Conservation (phyloP, 495 filamentous ascomycete species). For the Hyaloscypha bicolor region DNA sequence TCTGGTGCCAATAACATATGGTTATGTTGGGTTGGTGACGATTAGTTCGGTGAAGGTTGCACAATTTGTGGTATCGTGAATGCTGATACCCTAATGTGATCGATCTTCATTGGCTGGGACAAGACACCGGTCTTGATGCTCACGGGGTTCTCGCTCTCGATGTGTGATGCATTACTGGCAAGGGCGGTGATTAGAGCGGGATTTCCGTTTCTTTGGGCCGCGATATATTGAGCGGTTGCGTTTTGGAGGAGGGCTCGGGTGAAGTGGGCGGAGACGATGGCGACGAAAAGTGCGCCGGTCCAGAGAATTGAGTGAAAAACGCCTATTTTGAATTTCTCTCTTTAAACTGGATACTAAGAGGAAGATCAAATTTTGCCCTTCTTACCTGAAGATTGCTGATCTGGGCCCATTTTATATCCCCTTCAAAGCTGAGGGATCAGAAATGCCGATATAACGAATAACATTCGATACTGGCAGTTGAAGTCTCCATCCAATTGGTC, state of each 20-base stretch:
- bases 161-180: conserved; percentile 38
- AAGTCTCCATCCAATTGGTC: background rate
- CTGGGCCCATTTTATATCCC: background rate
- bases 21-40: conserved; percentile 25
- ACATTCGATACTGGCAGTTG: background rate
- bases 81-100: conserved; percentile 42
- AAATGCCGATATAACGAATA: background rate
- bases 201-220: conserved; percentile 36
- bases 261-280: conserved; percentile 30
- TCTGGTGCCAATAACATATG: conserved; percentile 32
- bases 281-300: background rate
- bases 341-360: background rate
- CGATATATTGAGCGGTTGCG: conserved; percentile 35
- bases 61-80: conserved; percentile 42
- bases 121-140: conserved; percentile 38
- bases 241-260: conserved; percentile 37
- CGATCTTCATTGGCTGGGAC: conserved; percentile 38
- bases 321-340: no score
- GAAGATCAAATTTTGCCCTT: background rate
- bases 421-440: background rate
- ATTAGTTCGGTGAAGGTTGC: conserved; percentile 46
- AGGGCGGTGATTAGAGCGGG: conserved; percentile 25
- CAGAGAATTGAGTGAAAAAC: background rate
- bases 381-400: background rate
- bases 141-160: conserved; percentile 40